Evolutionary conservation across 2,329 filamentous ascomycete genomes (phyloP), one percentile per base, ranked within the genome.

Genomic region (Drechslerella coelobrocha): DNA sequence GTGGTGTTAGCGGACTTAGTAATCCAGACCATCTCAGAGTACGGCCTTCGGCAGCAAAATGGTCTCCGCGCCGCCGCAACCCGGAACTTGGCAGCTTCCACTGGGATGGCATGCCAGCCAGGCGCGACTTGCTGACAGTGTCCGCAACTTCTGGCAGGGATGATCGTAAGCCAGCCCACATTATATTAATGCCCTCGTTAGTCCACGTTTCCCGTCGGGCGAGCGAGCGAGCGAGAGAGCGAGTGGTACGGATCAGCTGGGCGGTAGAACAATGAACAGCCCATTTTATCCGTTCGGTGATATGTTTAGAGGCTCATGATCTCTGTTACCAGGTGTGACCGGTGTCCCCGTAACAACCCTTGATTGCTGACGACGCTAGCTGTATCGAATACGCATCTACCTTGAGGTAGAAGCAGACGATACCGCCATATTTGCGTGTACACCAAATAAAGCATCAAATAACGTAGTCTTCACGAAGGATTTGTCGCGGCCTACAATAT

Each of bases 1-100:
- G 12, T 26, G 65, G 65, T 53, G 43, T 69, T 69, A 62, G 57
- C 65, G 65, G 65, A 69, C 57, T 62, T 69, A 62, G 52, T 59
- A 52, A 68, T 62, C 52, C 14, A 19, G 24, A 39, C 29, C 29
- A 56, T 27, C 37, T 45, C 56, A 29, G 41, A 45, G 41, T 43
- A 45, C 23, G 31, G 21, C 9, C 3, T 9, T 39, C 65, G 65
- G 65, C 47, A 10, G 4, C 52, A 69, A 62, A 69, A 62, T 53
- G 57, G 24, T 47, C 7, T 59, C 65, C 65, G 66, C 2, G 24
- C 66, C 59, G 59, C 53, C 59, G 53, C 7, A 1, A 4, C 8
- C 41, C 66, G 59, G 66, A 17, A 26, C 27, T 37, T 39, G 37
- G 60, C 51, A 14, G 23, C 7, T 3, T n/a, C n/a, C n/a, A n/a